These are phyloP conservation scores for Pyricularia sp. DNA, from an alignment of 2,329 filamentous ascomycete species.

Conservation along the genomic window DNA sequence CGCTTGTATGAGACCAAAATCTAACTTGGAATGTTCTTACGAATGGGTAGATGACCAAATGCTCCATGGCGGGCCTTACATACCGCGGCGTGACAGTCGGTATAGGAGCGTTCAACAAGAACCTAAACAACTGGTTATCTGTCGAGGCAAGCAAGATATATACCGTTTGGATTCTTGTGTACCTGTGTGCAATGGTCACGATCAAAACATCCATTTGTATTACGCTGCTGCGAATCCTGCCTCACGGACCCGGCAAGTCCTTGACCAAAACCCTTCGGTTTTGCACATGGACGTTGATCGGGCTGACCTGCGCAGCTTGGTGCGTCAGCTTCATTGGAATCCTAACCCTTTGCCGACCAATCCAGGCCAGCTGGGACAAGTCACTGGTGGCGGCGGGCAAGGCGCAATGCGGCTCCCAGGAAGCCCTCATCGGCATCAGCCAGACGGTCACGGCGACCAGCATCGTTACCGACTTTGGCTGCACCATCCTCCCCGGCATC, in stretches of 20 bases:
- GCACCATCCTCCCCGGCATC: too few relatives aligned
- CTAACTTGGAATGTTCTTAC: background rate
- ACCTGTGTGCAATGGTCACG: background rate
- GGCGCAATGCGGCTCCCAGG: too few relatives aligned
- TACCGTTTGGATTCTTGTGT: background rate
- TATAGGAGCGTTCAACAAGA: background rate
- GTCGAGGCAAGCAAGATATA: background rate
- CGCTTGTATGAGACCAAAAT: background rate
- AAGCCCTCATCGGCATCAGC: too few relatives aligned
- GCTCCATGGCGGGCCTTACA: background rate
- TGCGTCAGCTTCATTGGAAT: too few relatives aligned
- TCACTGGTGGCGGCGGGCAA: too few relatives aligned
- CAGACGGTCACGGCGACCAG: too few relatives aligned
- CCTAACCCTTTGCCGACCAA: too few relatives aligned
- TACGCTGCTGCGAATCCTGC: background rate
- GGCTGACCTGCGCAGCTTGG: too few relatives aligned
- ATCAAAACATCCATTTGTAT: background rate
- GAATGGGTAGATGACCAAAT: background rate
- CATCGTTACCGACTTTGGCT: too few relatives aligned
- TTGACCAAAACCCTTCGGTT: background rate
- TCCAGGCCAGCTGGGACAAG: too few relatives aligned
- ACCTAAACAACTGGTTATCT: background rate
- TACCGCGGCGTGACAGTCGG: background rate
- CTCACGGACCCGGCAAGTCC: background rate
- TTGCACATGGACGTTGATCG: too few relatives aligned